Evolutionary conservation across 495 filamentous ascomycete genomes (phyloP).

Genomic region (Xeromyces bisporus): DNA sequence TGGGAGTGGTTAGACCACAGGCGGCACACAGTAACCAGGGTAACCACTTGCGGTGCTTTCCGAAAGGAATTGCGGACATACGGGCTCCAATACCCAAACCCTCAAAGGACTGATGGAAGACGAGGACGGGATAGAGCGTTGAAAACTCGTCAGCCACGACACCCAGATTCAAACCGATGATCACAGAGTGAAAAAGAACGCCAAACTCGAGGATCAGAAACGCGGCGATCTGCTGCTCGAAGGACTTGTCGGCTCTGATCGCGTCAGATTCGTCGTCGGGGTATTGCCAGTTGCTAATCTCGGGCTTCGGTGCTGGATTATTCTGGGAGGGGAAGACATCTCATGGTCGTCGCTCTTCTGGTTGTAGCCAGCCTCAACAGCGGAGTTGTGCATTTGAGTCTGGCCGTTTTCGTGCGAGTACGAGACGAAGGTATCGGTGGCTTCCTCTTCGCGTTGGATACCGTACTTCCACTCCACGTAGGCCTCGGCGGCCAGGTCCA

Average conservation of each 20-base stretch:
- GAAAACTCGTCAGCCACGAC: slow-evolving; percentile 42
- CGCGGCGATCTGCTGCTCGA: slow-evolving; percentile 18
- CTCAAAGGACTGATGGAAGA: slow-evolving; percentile 28
- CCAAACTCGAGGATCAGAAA: slow-evolving; percentile 45
- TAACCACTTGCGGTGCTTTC: slow-evolving; percentile 8
- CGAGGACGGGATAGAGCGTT: slow-evolving; percentile 49
- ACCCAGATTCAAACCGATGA: slow-evolving; percentile 54
- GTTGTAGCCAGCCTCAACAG: too few relatives aligned
- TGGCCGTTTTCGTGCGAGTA: slow-evolving; percentile 1
- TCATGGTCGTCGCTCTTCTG: too few relatives aligned
- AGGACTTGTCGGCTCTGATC: slow-evolving; percentile 6
- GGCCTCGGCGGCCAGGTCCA: slow-evolving; percentile 26
- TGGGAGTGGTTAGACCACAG: slow-evolving; percentile 19
- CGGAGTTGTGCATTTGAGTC: too few relatives aligned
- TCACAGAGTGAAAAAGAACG: slow-evolving; percentile 54
- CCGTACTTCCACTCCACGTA: slow-evolving; percentile 35
- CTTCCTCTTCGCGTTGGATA: slow-evolving; percentile 13
- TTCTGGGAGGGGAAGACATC: too few relatives aligned
- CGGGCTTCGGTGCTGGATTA: too few relatives aligned
- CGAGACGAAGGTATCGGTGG: slow-evolving; percentile 7
- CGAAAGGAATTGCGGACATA: slow-evolving; percentile 30
- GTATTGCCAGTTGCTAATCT: too few relatives aligned
- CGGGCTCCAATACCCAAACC: slow-evolving; percentile 13
- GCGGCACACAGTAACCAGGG: slow-evolving; percentile 16
- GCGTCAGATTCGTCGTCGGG: too few relatives aligned